Evolutionary conservation across 2,329 filamentous ascomycete genomes (phyloP).

Genomic region (Curvularia spicifera): DNA sequence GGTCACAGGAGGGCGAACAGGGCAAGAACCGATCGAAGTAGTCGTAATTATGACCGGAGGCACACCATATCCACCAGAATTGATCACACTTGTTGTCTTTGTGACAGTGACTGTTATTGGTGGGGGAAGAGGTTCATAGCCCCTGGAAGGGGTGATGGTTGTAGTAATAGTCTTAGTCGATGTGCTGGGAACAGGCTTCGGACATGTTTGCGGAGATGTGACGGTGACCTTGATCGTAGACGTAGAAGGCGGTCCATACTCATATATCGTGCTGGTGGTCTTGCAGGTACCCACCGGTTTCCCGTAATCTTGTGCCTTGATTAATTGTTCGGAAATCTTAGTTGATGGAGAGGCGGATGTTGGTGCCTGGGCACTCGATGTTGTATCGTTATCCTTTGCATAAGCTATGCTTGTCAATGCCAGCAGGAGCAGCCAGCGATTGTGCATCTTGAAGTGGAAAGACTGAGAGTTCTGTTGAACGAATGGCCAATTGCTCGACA

Average conservation of each 20-base stretch:
- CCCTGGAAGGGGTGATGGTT: not conserved
- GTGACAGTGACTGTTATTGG: slow-evolving; percentile 4
- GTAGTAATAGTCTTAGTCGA: slow-evolving; percentile 1
- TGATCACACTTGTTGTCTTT: not conserved
- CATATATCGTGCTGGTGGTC: slow-evolving; percentile 10
- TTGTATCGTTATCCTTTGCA: slow-evolving; percentile 23
- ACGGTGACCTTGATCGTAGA: slow-evolving; percentile 19
- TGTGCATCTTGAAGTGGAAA: slow-evolving; percentile 42
- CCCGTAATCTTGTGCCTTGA: slow-evolving; percentile 5
- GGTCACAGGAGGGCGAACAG: slow-evolving; percentile 1
- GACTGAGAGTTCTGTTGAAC: slow-evolving; percentile 36
- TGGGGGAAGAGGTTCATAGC: not conserved
- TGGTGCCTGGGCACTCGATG: slow-evolving; percentile 7
- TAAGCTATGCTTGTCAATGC: slow-evolving; percentile 29
- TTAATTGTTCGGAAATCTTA: not conserved
- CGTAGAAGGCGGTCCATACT: slow-evolving; percentile 13
- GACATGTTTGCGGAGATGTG: slow-evolving; percentile 16
- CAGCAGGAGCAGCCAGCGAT: slow-evolving; percentile 32
- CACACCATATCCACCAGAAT: not conserved
- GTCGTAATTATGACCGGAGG: slow-evolving; percentile 9
- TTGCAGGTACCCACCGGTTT: slow-evolving; percentile 5
- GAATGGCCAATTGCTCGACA: slow-evolving; percentile 33
- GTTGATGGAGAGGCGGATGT: slow-evolving; percentile 2
- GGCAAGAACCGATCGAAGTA: not conserved
- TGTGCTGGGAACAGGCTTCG: slow-evolving; percentile 1